A percentile compares a stretch with the other conserved stretches of the same genome.
Conservation (phyloP, 305 asterid species). For the Plantago rigida region DNA sequence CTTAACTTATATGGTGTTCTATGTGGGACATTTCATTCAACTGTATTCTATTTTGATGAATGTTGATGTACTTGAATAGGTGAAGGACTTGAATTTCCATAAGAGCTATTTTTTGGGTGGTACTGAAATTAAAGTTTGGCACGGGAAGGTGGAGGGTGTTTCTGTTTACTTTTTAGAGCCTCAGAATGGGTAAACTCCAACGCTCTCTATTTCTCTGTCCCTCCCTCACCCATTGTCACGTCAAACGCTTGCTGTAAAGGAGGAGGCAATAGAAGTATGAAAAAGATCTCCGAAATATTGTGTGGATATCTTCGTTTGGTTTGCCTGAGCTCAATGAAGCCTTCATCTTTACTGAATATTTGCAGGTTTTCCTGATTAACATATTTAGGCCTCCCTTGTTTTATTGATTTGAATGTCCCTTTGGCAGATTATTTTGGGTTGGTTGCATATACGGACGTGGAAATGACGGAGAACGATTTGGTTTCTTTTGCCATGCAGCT, state of each 20-base stretch:
- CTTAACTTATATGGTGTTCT: neutral
- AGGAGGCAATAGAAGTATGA: no score
- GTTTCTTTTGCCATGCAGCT: slow-evolving; percentile 94
- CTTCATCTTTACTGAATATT: slow-evolving; percentile 10
- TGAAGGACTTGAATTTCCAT: slow-evolving; percentile 66
- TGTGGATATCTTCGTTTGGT: slow-evolving; percentile 4
- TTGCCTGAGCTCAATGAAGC: slow-evolving; percentile 12
- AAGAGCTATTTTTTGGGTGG: slow-evolving; percentile 83
- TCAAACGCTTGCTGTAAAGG: no score
- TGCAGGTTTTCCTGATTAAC: neutral
- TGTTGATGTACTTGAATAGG: slow-evolving; percentile 41
- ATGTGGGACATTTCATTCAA: slow-evolving; percentile 19
- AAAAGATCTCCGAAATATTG: slow-evolving; percentile 16
- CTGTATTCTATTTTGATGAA: slow-evolving; percentile 12
- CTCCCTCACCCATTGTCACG: slow-evolving; percentile 1
- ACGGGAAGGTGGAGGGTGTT: slow-evolving; percentile 90
- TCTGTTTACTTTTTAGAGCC: slow-evolving; percentile 95
- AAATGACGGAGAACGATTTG: slow-evolving; percentile 86
- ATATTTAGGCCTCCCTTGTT: neutral
- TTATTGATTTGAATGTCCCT: slow-evolving; percentile 25
- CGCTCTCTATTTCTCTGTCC: no score
- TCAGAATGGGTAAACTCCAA: slow-evolving; percentile 67
- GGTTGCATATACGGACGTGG: slow-evolving; percentile 80
- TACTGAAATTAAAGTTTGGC: slow-evolving; percentile 89
- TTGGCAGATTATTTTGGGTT: slow-evolving; percentile 66